phyloP scores from a whole-genome alignment of 31 red algal genomes.

The Endocladia muricata region DNA sequence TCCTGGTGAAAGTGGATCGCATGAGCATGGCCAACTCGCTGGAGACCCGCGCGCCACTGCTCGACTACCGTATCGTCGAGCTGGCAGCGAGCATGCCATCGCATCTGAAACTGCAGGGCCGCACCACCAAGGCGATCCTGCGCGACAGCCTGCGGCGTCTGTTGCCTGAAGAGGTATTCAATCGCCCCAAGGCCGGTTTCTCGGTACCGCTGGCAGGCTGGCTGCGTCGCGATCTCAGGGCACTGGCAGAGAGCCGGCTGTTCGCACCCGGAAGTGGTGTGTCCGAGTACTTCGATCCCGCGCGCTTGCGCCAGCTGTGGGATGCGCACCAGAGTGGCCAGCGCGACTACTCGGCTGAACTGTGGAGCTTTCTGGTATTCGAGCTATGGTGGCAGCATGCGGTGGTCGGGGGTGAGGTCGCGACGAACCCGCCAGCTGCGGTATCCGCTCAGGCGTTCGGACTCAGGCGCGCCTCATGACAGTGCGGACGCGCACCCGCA shows the following conservation, averaged over 20 bases:
- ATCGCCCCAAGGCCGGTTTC: background rate
- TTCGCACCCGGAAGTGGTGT: too few species aligned
- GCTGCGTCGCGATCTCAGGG: too few species aligned
- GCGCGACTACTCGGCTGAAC: too few species aligned
- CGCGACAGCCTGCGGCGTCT: background rate
- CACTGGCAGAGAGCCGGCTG: too few species aligned
- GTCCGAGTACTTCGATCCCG: too few species aligned
- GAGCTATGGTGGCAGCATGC: too few species aligned
- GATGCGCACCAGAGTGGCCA: too few species aligned
- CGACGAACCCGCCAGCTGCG: too few species aligned
- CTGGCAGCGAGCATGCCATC: background rate
- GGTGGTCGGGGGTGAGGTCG: too few species aligned
- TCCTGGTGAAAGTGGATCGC: slow-evolving; percentile 66
- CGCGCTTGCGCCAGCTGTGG: too few species aligned
- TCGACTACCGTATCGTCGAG: slow-evolving; percentile 56
- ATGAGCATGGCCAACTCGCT: slow-evolving; percentile 47
- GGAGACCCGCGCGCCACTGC: slow-evolving; percentile 68
- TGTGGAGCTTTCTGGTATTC: too few species aligned
- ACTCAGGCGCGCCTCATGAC: background rate
- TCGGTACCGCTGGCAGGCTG: too few species aligned
- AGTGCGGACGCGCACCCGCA: background rate
- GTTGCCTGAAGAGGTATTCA: background rate
- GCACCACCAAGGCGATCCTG: background rate
- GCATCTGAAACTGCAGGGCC: background rate
- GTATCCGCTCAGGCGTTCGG: background rate